A percentile compares a stretch with the other conserved stretches of the same genome.
These are phyloP conservation scores for Pyrenochaeta sp. DNA, from an alignment of 2,329 filamentous ascomycete genomes.

Conservation along the genomic window DNA sequence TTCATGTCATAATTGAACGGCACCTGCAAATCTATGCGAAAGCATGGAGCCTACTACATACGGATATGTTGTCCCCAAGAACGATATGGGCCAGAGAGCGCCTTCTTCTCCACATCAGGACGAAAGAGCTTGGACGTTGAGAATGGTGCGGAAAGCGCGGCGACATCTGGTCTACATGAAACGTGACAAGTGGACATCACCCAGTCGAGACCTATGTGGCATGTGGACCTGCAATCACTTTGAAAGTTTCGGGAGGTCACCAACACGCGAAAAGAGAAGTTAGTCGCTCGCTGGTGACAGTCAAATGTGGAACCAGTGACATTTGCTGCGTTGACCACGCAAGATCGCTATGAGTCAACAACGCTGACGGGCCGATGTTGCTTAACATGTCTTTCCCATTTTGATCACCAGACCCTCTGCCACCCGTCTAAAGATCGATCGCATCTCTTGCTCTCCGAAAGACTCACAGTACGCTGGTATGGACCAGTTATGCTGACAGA, in stretches of 20 bases:
- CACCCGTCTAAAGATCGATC: constrained; percentile 4
- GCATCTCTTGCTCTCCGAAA: neutral
- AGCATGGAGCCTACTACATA: neutral
- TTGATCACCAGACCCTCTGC: neutral
- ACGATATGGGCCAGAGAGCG: neutral
- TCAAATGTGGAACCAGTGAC: neutral
- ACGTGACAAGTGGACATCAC: constrained; percentile 27
- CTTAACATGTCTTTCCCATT: neutral
- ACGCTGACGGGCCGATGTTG: neutral
- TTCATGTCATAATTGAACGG: neutral
- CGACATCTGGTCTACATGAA: constrained; percentile 22
- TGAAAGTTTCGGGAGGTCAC: neutral
- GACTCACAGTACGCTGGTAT: neutral
- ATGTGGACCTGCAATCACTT: constrained; percentile 3
- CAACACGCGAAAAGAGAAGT: constrained; percentile 7
- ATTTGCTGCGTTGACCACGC: constrained; percentile 3
- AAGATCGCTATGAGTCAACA: constrained; percentile 4
- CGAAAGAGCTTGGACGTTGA: neutral
- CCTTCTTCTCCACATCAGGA: neutral
- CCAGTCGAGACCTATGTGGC: constrained; percentile 2
- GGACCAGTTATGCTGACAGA: neutral
- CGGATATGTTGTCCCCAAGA: neutral
- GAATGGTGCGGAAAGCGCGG: constrained; percentile 4
- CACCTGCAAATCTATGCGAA: neutral
- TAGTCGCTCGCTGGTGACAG: constrained; percentile 2